These are phyloP conservation scores for Mortierella sp. DNA, from an alignment of 371 early-diverging fungal genomes.

Conservation along the genomic window DNA sequence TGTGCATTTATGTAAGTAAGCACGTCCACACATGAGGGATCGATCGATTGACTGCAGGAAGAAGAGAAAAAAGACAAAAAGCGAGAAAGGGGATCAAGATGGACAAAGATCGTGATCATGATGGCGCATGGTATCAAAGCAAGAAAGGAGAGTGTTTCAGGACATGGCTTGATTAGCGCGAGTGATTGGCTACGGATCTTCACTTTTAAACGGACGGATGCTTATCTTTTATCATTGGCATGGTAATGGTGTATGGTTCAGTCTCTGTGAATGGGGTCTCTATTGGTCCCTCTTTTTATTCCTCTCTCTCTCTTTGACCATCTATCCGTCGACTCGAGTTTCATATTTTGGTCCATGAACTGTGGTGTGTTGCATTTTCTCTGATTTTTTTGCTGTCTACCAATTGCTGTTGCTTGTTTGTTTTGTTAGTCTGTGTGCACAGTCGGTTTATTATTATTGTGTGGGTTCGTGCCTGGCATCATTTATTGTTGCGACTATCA, in stretches of 20 bases:
- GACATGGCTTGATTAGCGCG: no score
- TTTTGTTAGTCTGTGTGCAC: background rate
- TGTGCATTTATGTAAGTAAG: background rate
- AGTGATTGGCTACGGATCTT: no score
- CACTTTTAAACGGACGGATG: no score
- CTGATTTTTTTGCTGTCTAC: background rate
- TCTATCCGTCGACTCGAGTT: no score
- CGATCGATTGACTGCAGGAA: background rate
- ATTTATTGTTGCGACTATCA: background rate
- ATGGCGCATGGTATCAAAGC: no score
- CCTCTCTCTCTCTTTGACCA: background rate
- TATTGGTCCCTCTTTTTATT: background rate
- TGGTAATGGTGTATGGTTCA: background rate
- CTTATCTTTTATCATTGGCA: background rate
- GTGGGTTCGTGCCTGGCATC: conserved; percentile 3
- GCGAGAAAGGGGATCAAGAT: background rate
- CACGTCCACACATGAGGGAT: no score
- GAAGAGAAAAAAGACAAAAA: background rate
- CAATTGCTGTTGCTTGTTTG: background rate
- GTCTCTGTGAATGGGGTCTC: no score
- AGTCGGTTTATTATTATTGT: background rate
- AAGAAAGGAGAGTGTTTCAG: no score
- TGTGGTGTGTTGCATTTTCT: background rate
- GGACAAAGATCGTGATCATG: no score
- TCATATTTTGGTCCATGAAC: background rate